These are phyloP conservation scores for Effrenium voratum DNA, from an alignment of 73 alveolate species.

Conservation along the genomic window DNA sequence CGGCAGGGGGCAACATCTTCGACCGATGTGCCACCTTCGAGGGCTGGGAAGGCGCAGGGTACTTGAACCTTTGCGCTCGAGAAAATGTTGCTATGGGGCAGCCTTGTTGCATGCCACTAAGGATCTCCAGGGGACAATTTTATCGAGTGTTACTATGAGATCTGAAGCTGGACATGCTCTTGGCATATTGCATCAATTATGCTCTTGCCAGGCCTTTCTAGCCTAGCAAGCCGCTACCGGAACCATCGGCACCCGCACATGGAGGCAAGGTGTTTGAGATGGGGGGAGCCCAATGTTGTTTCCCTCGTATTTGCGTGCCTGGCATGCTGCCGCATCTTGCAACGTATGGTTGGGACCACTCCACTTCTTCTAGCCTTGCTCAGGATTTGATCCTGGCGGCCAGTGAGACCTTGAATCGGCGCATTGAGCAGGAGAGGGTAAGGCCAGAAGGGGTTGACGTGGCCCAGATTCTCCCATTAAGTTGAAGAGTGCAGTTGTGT, in stretches of 20 bases:
- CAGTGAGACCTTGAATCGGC: slow-evolving; percentile 84
- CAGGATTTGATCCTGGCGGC: slow-evolving; percentile 86
- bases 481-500: neutral
- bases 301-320: neutral
- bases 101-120: neutral
- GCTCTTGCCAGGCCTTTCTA: slow-evolving; percentile 57
- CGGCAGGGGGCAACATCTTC: slow-evolving; percentile 74
- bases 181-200: neutral
- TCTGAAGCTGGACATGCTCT: neutral
- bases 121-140: neutral
- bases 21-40: slow-evolving; percentile 90
- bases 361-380: too few relatives aligned
- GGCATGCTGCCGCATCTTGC: too few relatives aligned
- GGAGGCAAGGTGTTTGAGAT: slow-evolving; percentile 27
- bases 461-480: too few relatives aligned
- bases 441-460: neutral
- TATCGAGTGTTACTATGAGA: neutral
- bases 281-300: neutral
- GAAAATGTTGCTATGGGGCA: neutral
- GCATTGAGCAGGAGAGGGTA: slow-evolving; percentile 86
- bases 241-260: slow-evolving; percentile 85
- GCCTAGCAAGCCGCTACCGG: slow-evolving; percentile 70
- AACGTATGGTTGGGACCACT: too few relatives aligned
- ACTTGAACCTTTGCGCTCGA: neutral
- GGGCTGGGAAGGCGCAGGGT: slow-evolving; percentile 80